Conservation (phyloP, 2,329 filamentous ascomycete species). For the Drechslerella dactyloides region DNA sequence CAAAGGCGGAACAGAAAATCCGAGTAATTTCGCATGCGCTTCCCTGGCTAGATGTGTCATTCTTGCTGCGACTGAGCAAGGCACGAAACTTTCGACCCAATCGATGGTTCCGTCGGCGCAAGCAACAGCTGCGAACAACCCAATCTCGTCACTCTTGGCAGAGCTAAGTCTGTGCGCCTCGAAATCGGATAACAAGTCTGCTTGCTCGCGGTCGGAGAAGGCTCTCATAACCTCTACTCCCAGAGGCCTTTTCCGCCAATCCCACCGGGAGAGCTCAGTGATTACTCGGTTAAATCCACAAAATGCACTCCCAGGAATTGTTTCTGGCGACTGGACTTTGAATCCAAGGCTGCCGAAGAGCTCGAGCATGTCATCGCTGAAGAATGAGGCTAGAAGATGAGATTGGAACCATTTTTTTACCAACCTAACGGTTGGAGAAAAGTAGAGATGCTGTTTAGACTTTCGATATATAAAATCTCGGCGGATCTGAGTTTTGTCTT, state of each 20-base stretch:
- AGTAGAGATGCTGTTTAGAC: conserved; percentile 70
- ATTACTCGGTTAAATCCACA: conserved; percentile 28
- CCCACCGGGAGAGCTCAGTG: conserved; percentile 28
- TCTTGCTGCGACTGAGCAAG: conserved; percentile 18
- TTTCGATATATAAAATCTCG: conserved; percentile 3
- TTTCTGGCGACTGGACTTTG: conserved; percentile 80
- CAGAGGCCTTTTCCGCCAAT: conserved; percentile 29
- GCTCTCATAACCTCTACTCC: conserved; percentile 19
- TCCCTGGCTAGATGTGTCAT: conserved; percentile 34
- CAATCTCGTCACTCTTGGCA: background rate
- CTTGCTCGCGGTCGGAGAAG: conserved; percentile 21
- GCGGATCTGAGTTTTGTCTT: background rate
- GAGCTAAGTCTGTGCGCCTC: background rate
- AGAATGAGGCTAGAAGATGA: conserved; percentile 78
- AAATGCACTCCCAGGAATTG: conserved; percentile 70
- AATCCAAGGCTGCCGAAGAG: conserved; percentile 80
- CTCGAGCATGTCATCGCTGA: conserved; percentile 82
- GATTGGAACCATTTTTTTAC: conserved; percentile 87
- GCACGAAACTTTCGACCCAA: conserved; percentile 6
- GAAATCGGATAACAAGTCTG: background rate
- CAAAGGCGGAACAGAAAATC: background rate
- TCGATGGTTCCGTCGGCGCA: conserved; percentile 5
- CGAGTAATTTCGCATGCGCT: conserved; percentile 9
- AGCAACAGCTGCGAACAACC: conserved; percentile 14
- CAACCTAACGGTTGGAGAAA: conserved; percentile 82